Base-by-base conservation (phyloP, 2,329 filamentous ascomycete genomes). In the Domatiomyces globalis region DNA sequence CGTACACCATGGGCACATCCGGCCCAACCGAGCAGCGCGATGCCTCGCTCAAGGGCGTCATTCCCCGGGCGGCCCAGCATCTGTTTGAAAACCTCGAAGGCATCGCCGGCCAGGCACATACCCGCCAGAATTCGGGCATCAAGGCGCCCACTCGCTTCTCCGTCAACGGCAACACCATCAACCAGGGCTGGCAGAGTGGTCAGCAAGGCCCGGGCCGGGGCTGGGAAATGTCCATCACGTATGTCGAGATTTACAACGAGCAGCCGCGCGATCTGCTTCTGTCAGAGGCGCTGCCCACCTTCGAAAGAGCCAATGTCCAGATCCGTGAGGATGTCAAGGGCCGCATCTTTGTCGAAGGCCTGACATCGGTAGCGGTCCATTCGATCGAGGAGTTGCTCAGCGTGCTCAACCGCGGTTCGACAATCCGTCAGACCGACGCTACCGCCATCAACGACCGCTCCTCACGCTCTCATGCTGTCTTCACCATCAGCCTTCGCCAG, bases 201-300 rank as follows among this genome's bases (percentile, higher is more conserved):
- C 75, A 74, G 56, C 50, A 64, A 18, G 64, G 66, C 36, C 67
- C 63, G 3, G 85, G 92, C 47, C 88, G 84, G 67, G 85, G 77
- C 56, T 98, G 92, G 92, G 84, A 87, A 49, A 73, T 98, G 62
- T 94, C 85, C 66, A 92, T 90, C 9, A 95, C 89, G 1, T 95
- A 95, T 64, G 86, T 95, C 50, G 79, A 96, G 73, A 98, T 98
- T 58, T 98, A 98, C 72, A 96, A 98, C 64, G 92, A 98, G 69
- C 85, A 94, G 63, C 74, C 96, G 27, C 83, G 92, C 61, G 92
- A 98, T 73, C 75, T 98, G 15, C 75, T 98, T 36, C 71, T 95
- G 4, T 80, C 87, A 0, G 90, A 95, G 45, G 69, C 80, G 45
- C 77, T 83, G 0, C 80, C 84, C 1, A 61, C 70, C 5, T 70